Evolutionary conservation across 352 stramenopile species (phyloP), one percentile per base, ranked within the genome.

Genomic region (Globisporangium polare): DNA sequence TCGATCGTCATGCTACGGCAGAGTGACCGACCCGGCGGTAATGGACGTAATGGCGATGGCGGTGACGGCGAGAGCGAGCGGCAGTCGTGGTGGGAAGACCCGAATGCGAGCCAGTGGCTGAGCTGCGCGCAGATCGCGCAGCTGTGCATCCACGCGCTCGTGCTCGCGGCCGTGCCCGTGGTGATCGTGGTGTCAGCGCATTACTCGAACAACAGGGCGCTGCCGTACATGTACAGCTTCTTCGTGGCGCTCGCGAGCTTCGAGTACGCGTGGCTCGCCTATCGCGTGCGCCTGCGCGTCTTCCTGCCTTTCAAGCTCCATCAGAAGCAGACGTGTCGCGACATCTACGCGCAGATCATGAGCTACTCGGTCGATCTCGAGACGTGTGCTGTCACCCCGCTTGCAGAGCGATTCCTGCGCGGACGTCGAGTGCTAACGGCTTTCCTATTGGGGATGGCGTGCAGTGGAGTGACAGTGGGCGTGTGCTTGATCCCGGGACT

Each of bases 341-440:
- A 89, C 26, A 74, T 89, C 53, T 89, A 89, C 64, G 64, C 61
- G 31, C 80, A 86, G 69, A 89, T 89, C 62, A 89, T 89, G 63
- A 73, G 67, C 26, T 89, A 88, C 60, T 80, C 75, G 22, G 77
- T 86, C 27, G 74, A 89, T 18, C 60, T 85, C 15, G 61, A 78
- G 35, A 86, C 80, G 13, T 77, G 74, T 15, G 80, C 77, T 1
- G 54, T 86, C 60, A 88, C 80, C 43, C 66, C 74, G 6, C 26
- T 83, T 1, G 75, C 80, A 0, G 77, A 88, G 53, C 74, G 72
- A 8, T 41, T 67, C 1, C 73, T 75, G 31, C 55, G 69, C 43
- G 75, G 80, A 22, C 66, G 61, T 29, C 74, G 66, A 42, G 20
- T 56, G 7, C 13, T 72, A 4, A 66, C 69, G 0, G 71, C 69